A percentile compares a stretch with the other conserved stretches of the same genome.
phyloP scores from a whole-genome alignment of 2,329 filamentous ascomycete genomes.

The Verticillium alfalfae region DNA sequence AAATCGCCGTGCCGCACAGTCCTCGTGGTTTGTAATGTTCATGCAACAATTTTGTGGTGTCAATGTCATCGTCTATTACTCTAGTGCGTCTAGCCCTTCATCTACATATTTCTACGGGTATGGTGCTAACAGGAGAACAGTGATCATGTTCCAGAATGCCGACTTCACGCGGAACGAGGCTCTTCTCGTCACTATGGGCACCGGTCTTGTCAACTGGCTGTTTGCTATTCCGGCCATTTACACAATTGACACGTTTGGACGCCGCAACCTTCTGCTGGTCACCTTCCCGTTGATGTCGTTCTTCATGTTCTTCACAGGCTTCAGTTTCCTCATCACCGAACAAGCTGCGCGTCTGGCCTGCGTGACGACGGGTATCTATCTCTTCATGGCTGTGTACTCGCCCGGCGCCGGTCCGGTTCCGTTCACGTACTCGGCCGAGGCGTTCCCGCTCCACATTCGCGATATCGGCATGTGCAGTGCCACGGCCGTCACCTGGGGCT shows the following conservation, averaged over 20 bases:
- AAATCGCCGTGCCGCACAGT: constrained; percentile 28
- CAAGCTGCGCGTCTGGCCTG: constrained; percentile 19
- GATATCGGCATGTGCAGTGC: constrained; percentile 45
- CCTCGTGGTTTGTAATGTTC: constrained; percentile 29
- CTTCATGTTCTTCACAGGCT: constrained; percentile 47
- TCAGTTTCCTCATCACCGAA: constrained; percentile 37
- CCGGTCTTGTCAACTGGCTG: constrained; percentile 51
- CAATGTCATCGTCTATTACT: constrained; percentile 54
- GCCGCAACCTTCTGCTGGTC: constrained; percentile 48
- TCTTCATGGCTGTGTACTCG: constrained; percentile 34
- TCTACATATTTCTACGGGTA: not conserved
- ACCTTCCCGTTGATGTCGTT: constrained; percentile 54
- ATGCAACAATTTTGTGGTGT: constrained; percentile 33
- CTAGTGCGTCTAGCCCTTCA: constrained; percentile 23
- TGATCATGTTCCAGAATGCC: constrained; percentile 27
- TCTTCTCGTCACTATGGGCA: constrained; percentile 50
- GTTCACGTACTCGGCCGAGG: constrained; percentile 55
- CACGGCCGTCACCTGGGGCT: constrained; percentile 33
- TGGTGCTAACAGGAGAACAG: not conserved
- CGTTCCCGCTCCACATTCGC: constrained; percentile 51
- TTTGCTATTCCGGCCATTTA: constrained; percentile 53
- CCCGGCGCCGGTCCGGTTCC: constrained; percentile 53
- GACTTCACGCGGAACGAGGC: constrained; percentile 34
- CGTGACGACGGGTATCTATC: constrained; percentile 30
- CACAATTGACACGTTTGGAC: constrained; percentile 55